phyloP scores from a whole-genome alignment of 139 green algal species.

The Closterium sp. region DNA sequence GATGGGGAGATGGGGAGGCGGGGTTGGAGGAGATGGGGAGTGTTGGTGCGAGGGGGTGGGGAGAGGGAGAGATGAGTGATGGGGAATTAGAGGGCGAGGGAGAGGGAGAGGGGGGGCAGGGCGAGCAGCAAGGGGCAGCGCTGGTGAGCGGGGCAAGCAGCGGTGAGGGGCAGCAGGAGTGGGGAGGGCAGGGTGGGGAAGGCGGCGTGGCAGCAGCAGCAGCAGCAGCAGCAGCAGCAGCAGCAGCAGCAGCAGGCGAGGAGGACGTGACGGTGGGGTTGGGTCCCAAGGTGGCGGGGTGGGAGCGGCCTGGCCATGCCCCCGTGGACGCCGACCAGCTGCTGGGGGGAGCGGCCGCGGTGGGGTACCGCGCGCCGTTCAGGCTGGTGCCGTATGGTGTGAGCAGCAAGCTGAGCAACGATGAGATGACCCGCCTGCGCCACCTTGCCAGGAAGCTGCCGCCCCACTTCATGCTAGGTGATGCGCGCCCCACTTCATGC shows the following conservation, averaged over 20 bases:
- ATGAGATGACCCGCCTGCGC: slow-evolving; percentile 38
- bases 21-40: not conserved
- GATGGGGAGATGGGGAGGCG: not conserved
- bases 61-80: not conserved
- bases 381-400: slow-evolving; percentile 35
- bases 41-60: not conserved
- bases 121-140: not conserved
- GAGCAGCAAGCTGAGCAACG: slow-evolving; percentile 15
- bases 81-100: not conserved
- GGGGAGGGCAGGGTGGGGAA: not conserved
- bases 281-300: slow-evolving; percentile 11
- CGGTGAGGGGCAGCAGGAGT: not conserved
- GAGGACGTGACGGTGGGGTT: slow-evolving; percentile 14
- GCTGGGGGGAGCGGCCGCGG: not conserved
- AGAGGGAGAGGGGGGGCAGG: not conserved
- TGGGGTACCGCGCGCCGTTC: slow-evolving; percentile 15
- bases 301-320: not conserved
- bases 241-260: not conserved
- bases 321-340: slow-evolving; percentile 31
- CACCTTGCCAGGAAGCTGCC: slow-evolving; percentile 7
- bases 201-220: not conserved
- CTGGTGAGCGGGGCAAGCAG: no score
- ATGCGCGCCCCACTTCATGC: not conserved
- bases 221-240: not conserved
- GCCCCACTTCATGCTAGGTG: slow-evolving; percentile 39